Conservation (phyloP, 805 yeast genomes). For the Metahyphopichia silvanorum region DNA sequence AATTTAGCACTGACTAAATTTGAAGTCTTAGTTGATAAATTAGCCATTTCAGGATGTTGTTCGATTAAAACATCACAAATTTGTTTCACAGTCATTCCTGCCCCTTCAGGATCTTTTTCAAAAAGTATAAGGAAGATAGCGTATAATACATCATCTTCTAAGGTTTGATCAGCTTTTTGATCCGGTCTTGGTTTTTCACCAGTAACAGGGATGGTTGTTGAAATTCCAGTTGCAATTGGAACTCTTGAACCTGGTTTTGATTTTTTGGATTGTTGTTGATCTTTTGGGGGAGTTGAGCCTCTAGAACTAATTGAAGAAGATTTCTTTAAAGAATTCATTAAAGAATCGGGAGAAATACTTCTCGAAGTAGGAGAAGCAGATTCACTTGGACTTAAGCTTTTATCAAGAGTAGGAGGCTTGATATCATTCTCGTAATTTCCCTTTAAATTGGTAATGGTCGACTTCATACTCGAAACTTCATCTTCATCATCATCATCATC, state of each 20-base stretch:
- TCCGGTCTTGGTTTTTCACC: conserved; percentile 68
- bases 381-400: conserved; percentile 26
- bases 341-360: conserved; percentile 42
- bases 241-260: conserved; percentile 40
- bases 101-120: conserved; percentile 64
- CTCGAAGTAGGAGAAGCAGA: conserved; percentile 36
- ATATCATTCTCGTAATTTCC: conserved; percentile 13
- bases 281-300: conserved; percentile 29
- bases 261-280: conserved; percentile 22
- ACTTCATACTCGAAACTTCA: conserved; percentile 8
- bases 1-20: conserved; percentile 78
- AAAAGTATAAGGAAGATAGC: conserved; percentile 72
- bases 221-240: conserved; percentile 66
- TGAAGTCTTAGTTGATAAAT: conserved; percentile 73
- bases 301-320: conserved; percentile 24
- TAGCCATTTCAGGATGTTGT: conserved; percentile 82
- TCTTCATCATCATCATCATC: conserved; percentile 16
- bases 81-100: conserved; percentile 89
- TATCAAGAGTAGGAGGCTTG: conserved; percentile 22
- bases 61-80: conserved; percentile 73
- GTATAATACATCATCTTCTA: conserved; percentile 72
- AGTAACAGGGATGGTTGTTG: conserved; percentile 77
- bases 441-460: conserved; percentile 14
- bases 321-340: conserved; percentile 21
- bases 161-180: conserved; percentile 54